phyloP scores from a whole-genome alignment of 164 flowering plant genomes.

The Vitis cinerea region DNA sequence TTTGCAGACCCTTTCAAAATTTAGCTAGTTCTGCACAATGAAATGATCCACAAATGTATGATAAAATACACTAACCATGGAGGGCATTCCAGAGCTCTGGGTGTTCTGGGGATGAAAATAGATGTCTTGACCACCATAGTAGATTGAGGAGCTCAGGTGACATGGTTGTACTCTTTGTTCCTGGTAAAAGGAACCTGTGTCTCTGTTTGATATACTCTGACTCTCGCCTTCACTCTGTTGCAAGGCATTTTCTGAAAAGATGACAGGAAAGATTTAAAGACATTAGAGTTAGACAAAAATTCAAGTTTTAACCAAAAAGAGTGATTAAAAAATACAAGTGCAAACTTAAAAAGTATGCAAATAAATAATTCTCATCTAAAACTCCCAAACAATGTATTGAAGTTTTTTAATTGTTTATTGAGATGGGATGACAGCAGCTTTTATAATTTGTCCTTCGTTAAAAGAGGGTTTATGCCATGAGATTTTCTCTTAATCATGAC shows the following conservation, averaged over 20 bases:
- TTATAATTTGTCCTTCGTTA: too few relatives aligned
- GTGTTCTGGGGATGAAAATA: slow-evolving; percentile 28
- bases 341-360: not conserved
- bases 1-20: not conserved
- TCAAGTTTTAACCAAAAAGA: too few relatives aligned
- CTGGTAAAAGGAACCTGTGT: slow-evolving; percentile 26
- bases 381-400: too few relatives aligned
- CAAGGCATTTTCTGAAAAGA: slow-evolving; percentile 19
- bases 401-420: too few relatives aligned
- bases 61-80: slow-evolving; percentile 25
- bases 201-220: slow-evolving; percentile 14
- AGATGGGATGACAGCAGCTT: too few relatives aligned
- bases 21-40: not conserved
- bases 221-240: slow-evolving; percentile 17
- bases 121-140: slow-evolving; percentile 61
- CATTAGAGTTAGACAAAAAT: too few relatives aligned
- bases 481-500: too few relatives aligned
- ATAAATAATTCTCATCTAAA: too few relatives aligned
- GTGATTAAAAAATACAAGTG: not conserved
- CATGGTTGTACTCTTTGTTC: slow-evolving; percentile 51
- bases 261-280: not conserved
- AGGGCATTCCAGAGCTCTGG: slow-evolving; percentile 21
- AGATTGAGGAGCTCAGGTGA: slow-evolving; percentile 57
- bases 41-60: not conserved
- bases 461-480: too few relatives aligned